Evolutionary conservation across 2,329 filamentous ascomycete genomes (phyloP).

Genomic region (Aspergillus brasiliensis): DNA sequence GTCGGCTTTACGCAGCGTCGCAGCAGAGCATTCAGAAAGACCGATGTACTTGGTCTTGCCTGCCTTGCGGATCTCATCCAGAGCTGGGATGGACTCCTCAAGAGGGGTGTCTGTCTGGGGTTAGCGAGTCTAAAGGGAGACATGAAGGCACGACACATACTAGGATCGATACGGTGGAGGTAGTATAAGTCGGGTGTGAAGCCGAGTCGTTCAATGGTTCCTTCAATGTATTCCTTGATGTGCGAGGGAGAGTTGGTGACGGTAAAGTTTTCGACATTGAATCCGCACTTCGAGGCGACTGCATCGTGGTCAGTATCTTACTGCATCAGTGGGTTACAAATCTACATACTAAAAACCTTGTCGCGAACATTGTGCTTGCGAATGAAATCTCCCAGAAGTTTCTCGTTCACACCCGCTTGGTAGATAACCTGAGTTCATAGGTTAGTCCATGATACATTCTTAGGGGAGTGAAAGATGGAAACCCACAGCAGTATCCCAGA

Average conservation of each 20-base stretch:
- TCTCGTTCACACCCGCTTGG: conserved; percentile 52
- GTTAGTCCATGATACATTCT: no score
- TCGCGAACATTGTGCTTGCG: conserved; percentile 54
- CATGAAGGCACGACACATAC: conserved; percentile 27
- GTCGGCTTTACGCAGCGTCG: conserved; percentile 49
- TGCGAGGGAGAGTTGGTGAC: conserved; percentile 51
- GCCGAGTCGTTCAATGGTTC: conserved; percentile 52
- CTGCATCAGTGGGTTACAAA: not conserved
- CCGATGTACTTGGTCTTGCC: conserved; percentile 55
- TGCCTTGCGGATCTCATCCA: conserved; percentile 50
- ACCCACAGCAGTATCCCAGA: conserved; percentile 51
- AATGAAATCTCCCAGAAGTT: conserved; percentile 54
- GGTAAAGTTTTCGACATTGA: conserved; percentile 35
- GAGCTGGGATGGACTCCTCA: conserved; percentile 51
- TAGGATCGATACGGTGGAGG: conserved; percentile 49
- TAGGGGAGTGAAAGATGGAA: no score
- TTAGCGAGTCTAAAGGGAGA: not conserved
- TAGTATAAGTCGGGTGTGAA: conserved; percentile 52
- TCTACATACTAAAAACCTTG: conserved; percentile 50
- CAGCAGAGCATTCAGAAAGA: conserved; percentile 51
- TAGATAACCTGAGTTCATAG: conserved; percentile 45
- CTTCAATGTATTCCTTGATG: conserved; percentile 53
- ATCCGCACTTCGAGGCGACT: conserved; percentile 55
- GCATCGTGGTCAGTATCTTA: not conserved
- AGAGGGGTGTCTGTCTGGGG: conserved; percentile 43